Base-by-base conservation (phyloP, 2,329 filamentous ascomycete genomes). In the Xylaria digitata region DNA sequence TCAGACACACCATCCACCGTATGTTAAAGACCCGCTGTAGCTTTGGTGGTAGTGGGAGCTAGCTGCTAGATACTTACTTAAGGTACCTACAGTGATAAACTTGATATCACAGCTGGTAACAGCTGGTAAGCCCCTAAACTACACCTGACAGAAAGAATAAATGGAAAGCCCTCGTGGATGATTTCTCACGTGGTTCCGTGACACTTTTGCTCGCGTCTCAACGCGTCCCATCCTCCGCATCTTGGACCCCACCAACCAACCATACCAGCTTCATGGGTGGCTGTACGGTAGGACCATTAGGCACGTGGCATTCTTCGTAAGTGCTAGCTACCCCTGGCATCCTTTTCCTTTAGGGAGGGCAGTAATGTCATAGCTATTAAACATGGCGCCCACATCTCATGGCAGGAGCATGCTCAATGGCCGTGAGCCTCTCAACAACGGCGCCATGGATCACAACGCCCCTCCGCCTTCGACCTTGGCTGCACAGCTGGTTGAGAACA, bases 401-500 rank as follows among this genome's bases (percentile, higher is more conserved):
- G 76, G 76, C 64, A 74, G 73, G 68, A 61, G 43, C 30, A 70
- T 69, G 49, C 26, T 52, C 6, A 71, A 71, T 59, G 70, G 70
- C 53, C 75, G 68, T 30, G 75, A 76, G 26, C 65, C 48, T 58
- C 56, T 73, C 53, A 54, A 65, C 42, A 75, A 73, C 66, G 70
- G 69, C 43, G 58, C 56, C 34, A 59, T 74, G 59, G 67, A 73
- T 42, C 68, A 63, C 42, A 70, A 75, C 60, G 75, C 66, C 9
- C 81, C 83, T 52, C 88, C 89, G 45, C 91, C 93, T 13, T 97
- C 94, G 17, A 96, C 94, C 9, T 85, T 97, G 74, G 93, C 94
- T 59, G 93, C 93, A 13, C 92, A 96, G 78, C 89, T 97, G 64
- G 93, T 96, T 70, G 90, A 92, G 76, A 93, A 92, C 77, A 89